These are phyloP conservation scores for Canna indica DNA, from an alignment of 176 grass and related monocot genomes.

Conservation along the genomic window DNA sequence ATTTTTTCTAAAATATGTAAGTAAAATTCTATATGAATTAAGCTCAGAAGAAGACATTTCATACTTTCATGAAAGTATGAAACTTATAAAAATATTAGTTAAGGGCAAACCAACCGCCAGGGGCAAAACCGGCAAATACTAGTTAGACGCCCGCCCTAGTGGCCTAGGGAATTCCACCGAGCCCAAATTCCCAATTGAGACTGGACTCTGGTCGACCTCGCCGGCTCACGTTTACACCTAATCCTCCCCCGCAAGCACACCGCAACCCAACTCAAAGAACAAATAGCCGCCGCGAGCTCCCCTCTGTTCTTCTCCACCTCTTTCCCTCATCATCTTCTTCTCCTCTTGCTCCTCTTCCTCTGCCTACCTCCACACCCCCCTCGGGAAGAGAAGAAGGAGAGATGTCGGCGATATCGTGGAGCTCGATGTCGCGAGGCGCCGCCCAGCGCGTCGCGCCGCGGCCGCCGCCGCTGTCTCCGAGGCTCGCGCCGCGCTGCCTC, in stretches of 20 bases:
- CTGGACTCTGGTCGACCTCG: neutral
- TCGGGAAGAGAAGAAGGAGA: neutral
- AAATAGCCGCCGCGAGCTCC: neutral
- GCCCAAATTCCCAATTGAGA: no score
- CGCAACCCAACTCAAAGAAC: neutral
- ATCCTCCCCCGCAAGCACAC: neutral
- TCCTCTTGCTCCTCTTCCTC: neutral
- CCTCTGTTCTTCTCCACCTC: neutral
- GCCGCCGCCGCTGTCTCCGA: no score
- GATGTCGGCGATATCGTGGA: constrained; percentile 6
- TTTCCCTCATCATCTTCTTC: no score
- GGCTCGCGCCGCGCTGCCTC: neutral
- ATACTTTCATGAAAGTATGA: no score
- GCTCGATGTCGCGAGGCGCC: neutral
- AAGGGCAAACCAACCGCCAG: no score
- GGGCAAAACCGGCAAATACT: no score
- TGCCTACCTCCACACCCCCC: neutral
- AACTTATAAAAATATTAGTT: no score
- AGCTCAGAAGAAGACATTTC: no score
- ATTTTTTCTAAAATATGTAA: no score
- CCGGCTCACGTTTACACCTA: neutral
- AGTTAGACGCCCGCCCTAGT: no score
- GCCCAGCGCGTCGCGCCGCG: neutral
- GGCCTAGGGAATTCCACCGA: no score
- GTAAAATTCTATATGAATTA: no score